Evolutionary conservation across 139 green algal species (phyloP), one percentile per base, ranked within the genome.

Genomic region (Chlamydomonas incerta): DNA sequence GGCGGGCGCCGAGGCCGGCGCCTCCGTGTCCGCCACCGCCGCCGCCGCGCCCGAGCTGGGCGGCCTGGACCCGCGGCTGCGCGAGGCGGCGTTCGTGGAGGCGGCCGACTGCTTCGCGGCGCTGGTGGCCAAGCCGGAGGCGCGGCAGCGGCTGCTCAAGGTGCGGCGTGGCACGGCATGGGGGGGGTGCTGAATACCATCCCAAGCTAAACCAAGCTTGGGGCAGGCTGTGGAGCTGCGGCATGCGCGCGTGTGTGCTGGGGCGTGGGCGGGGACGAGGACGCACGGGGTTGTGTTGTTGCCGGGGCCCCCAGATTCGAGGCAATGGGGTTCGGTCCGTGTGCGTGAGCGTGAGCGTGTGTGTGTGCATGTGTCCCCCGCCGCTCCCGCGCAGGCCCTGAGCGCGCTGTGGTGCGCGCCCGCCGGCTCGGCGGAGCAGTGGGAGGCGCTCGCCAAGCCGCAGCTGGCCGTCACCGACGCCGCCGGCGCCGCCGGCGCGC

Each of bases 391-490:
- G 58, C 80, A 79, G 68, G 80, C 68, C 21, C 68, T 86, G 33
- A 35, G 68, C 15, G 68, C 80, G 33, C 52, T 86, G 68, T 86
- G 80, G 80, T 67, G 52, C 34, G 67, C 69, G 24, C 24, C 80
- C 69, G 14, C 34, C 2, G 80, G 68, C 21, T 66, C 33, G 14
- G 26, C 29, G 34, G 68, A 79, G 68, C 80, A 76, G 57, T 93
- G 95, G n/a, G 79, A 90, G 20, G 46, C 69, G 21, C 88, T 96
- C 28, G 79, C 74, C 55, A 98, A 97, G 91, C 96, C 96, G 18
- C 60, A 75, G 24, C 70, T 97, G 77, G 33, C 85, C 29, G 41
- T 66, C 69, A 60, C 23, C 33, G 37, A 72, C 37, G 66, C 34
- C 26, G 63, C 20, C 31, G 41, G 41, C 41, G 41, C 41, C 41